Evolutionary conservation across 805 yeast genomes (phyloP).

Genomic region (Ascoidea asiatica): DNA sequence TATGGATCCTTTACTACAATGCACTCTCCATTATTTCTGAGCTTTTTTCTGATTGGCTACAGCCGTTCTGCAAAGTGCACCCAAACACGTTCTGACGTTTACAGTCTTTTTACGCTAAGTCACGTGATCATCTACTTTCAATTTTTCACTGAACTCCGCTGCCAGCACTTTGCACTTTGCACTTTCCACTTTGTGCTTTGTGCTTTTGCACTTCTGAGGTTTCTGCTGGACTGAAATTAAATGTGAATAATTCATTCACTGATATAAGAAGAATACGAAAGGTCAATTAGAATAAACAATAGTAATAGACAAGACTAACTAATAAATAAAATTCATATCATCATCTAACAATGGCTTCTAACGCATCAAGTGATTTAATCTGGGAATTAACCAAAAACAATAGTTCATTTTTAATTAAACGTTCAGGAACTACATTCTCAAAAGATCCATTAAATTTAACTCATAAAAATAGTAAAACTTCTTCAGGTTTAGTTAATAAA

Average conservation of each 20-base stretch:
- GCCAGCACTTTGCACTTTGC: not conserved
- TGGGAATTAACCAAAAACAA: slow-evolving; percentile 37
- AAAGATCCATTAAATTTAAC: slow-evolving; percentile 36
- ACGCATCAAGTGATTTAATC: slow-evolving; percentile 26
- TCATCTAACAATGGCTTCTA: slow-evolving; percentile 4
- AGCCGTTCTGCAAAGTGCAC: too few relatives aligned
- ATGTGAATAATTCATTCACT: not conserved
- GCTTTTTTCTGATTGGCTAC: too few relatives aligned
- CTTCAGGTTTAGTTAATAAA: slow-evolving; percentile 34
- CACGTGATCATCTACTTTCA: too few relatives aligned
- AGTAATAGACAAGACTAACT: not conserved
- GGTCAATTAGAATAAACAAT: not conserved
- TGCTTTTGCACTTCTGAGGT: not conserved
- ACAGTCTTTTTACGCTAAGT: too few relatives aligned
- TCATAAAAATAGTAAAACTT: slow-evolving; percentile 30
- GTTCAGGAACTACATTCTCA: slow-evolving; percentile 28
- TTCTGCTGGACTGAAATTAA: too few relatives aligned
- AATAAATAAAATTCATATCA: not conserved
- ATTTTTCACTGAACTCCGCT: too few relatives aligned
- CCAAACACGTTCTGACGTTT: too few relatives aligned
- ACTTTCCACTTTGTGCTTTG: not conserved
- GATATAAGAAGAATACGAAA: not conserved
- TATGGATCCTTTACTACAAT: too few relatives aligned
- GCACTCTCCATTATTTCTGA: too few relatives aligned
- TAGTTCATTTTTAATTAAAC: slow-evolving; percentile 34